These are phyloP conservation scores for Staphylotrichum longicolle DNA, from an alignment of 495 filamentous ascomycete genomes.

Conservation along the genomic window DNA sequence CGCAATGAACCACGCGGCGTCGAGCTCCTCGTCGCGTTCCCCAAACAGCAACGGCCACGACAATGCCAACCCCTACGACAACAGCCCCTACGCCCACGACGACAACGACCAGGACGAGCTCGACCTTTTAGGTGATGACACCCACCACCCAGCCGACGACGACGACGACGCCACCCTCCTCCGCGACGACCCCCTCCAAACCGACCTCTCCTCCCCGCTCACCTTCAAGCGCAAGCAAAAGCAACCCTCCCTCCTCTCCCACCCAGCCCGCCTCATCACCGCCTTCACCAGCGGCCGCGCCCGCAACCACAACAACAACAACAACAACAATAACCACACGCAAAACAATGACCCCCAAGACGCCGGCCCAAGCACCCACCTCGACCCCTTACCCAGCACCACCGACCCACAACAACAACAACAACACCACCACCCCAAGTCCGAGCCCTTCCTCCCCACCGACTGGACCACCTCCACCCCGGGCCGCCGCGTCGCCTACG, in stretches of 20 bases:
- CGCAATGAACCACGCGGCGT: slow-evolving; percentile 28
- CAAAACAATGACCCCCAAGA: background rate
- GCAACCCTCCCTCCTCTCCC: slow-evolving; percentile 42
- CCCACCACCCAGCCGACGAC: slow-evolving; percentile 31
- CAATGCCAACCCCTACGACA: slow-evolving; percentile 30
- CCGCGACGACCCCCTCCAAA: slow-evolving; percentile 51
- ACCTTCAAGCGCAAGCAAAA: slow-evolving; percentile 86
- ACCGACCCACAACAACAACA: background rate
- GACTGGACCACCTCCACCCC: slow-evolving; percentile 94
- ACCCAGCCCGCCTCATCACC: slow-evolving; percentile 55
- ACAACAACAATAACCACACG: slow-evolving; percentile 8
- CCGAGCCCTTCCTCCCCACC: slow-evolving; percentile 59
- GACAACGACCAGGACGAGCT: slow-evolving; percentile 43
- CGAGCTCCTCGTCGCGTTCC: slow-evolving; percentile 32
- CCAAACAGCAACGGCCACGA: slow-evolving; percentile 13
- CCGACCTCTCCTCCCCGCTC: slow-evolving; percentile 55
- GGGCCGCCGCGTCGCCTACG: slow-evolving; percentile 88
- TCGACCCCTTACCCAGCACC: background rate
- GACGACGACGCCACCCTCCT: slow-evolving; percentile 30
- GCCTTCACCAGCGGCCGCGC: slow-evolving; percentile 49
- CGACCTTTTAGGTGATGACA: slow-evolving; percentile 43
- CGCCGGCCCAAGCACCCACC: slow-evolving; percentile 3
- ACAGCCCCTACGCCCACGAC: slow-evolving; percentile 25
- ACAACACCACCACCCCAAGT: slow-evolving; percentile 29
- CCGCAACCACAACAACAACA: background rate